Evolutionary conservation across 306 rosid genomes (phyloP).

Genomic region (Macrotyloma uniflorum): DNA sequence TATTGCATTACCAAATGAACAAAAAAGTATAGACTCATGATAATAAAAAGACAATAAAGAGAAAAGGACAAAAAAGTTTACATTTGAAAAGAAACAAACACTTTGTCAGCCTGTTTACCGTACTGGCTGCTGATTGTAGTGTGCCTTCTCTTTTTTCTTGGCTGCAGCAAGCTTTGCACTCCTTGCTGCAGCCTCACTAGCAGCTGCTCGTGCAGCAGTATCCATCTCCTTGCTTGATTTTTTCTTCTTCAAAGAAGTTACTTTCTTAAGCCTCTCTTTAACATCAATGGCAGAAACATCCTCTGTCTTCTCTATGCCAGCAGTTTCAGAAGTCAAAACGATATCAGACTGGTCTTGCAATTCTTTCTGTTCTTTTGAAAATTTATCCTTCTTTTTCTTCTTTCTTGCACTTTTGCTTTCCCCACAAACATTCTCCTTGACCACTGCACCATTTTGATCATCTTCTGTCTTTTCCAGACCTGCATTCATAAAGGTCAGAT

Average conservation of each 20-base stretch:
- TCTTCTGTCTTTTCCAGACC: constrained; percentile 45
- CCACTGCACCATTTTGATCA: constrained; percentile 40
- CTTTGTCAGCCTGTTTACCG: constrained; percentile 50
- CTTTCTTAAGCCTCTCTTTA: constrained; percentile 57
- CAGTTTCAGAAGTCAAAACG: constrained; percentile 32
- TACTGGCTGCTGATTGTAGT: constrained; percentile 65
- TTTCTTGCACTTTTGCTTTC: constrained; percentile 61
- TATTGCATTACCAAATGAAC: constrained; percentile 45
- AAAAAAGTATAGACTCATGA: constrained; percentile 38
- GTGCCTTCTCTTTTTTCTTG: constrained; percentile 69
- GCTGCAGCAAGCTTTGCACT: constrained; percentile 63
- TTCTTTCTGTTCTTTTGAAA: constrained; percentile 58
- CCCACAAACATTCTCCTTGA: constrained; percentile 50
- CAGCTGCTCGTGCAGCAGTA: constrained; percentile 66
- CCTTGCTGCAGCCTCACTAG: constrained; percentile 66
- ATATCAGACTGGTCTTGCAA: constrained; percentile 46
- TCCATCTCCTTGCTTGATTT: constrained; percentile 68
- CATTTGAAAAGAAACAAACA: constrained; percentile 9
- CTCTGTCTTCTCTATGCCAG: constrained; percentile 50
- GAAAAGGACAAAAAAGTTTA: neutral
- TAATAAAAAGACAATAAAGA: neutral
- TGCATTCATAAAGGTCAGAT: neutral
- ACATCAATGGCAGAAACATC: constrained; percentile 34
- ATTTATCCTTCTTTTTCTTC: constrained; percentile 71
- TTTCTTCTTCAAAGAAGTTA: constrained; percentile 62